Base-by-base conservation (phyloP, 306 rosid genomes). In the Pterocarpus macrocarpus region DNA sequence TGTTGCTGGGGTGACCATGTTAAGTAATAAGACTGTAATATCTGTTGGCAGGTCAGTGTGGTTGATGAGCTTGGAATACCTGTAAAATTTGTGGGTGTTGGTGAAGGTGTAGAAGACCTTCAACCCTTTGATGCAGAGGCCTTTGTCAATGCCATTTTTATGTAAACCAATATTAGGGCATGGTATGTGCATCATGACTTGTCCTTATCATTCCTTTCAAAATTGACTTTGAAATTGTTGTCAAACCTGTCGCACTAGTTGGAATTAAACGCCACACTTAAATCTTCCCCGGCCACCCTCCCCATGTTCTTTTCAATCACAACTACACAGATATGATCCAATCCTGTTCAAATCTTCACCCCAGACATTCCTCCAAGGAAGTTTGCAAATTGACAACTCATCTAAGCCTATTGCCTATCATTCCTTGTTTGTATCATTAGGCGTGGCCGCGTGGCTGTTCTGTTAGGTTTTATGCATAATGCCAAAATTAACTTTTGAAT, bases 51-150 rank as follows among this genome's bases (percentile, higher is more conserved):
- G 98, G 98, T 93, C 76, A 91, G 99, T 66, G 99, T 93, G 76
- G 99, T 95, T 28, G 92, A 90, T 86, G 99, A 95, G 78, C 99
- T 95, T 63, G 94, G 95, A 82, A 95, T 95, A 82, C 99, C 97
- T 14, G 94, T 95, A 56, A 95, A 95, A 86, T 95, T 95, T 83
- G 93, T 95, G 63, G 99, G 99, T 58, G 97, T 95, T 57, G 99
- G 99, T 58, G 97, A 95, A 88, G 88, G 92, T 59, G 84, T 95
- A 62, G 97, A 89, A 84, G 99, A 95, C 82, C 97, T 95, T 80
- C 97, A 95, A 82, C 97, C 97, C 78, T 95, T 95, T 75, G 99
- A 95, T 59, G 90, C 97, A 6, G 97, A 95, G 75, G 94, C 97
- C 85, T 95, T 95, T 81, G 99, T 95, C 39, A 73, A 92, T 73